phyloP scores from a whole-genome alignment of 2,329 filamentous ascomycete species.

The Leptographium wingfieldii region DNA sequence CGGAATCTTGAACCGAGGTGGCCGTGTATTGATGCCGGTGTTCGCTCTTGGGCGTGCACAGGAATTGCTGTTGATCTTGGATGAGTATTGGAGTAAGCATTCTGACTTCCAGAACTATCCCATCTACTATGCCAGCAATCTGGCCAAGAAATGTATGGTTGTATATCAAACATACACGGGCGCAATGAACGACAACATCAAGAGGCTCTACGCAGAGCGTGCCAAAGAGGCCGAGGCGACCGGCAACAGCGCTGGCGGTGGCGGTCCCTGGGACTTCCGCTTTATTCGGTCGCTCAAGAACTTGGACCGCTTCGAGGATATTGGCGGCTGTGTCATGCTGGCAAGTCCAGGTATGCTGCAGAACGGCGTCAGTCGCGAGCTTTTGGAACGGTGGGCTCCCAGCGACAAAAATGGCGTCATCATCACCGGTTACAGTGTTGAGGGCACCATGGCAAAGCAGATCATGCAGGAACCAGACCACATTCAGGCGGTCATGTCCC shows the following conservation, averaged over 20 bases:
- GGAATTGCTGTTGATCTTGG: conserved; percentile 83
- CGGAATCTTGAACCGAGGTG: conserved; percentile 77
- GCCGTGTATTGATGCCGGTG: conserved; percentile 85
- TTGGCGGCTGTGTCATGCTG: conserved; percentile 92
- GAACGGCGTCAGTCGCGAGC: conserved; percentile 83
- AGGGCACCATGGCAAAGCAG: conserved; percentile 95
- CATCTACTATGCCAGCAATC: conserved; percentile 94
- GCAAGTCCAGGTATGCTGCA: conserved; percentile 97
- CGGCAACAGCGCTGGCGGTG: conserved; percentile 61
- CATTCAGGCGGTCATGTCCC: conserved; percentile 86
- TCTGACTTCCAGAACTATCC: conserved; percentile 78
- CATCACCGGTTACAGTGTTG: conserved; percentile 96
- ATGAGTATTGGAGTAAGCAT: conserved; percentile 94
- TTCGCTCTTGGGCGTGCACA: conserved; percentile 91
- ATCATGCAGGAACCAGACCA: conserved; percentile 91
- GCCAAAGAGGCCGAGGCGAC: conserved; percentile 82
- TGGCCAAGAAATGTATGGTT: conserved; percentile 94
- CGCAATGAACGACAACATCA: conserved; percentile 99
- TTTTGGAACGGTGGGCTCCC: conserved; percentile 91
- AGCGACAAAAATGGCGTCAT: conserved; percentile 96
- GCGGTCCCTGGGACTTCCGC: conserved; percentile 92
- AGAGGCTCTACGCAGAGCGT: conserved; percentile 79
- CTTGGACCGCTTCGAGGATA: conserved; percentile 89
- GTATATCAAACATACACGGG: conserved; percentile 98
- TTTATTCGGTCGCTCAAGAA: conserved; percentile 87